These are phyloP conservation scores for Chimonanthus praecox DNA, from an alignment of 164 flowering plant species.

Conservation along the genomic window DNA sequence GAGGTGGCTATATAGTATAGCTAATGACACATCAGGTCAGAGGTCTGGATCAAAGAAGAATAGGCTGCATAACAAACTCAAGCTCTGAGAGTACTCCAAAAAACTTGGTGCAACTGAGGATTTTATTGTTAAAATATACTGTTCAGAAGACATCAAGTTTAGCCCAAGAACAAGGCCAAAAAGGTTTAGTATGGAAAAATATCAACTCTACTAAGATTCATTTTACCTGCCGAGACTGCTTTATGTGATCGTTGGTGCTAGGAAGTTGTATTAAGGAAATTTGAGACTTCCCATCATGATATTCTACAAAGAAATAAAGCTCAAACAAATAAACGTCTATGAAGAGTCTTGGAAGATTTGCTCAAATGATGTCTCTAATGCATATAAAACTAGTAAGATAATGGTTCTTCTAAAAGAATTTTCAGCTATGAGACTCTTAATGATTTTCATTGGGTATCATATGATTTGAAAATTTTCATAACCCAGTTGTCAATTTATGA, in stretches of 20 bases:
- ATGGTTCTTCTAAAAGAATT: background rate
- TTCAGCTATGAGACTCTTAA: background rate
- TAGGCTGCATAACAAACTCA: too few species aligned
- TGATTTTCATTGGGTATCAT: too few species aligned
- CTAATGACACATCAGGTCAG: too few species aligned
- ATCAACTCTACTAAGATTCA: background rate
- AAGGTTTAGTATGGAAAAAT: background rate
- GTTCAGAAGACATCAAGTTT: background rate
- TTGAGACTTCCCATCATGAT: constrained; percentile 52
- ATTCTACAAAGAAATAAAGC: constrained; percentile 32
- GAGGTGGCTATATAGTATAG: too few species aligned
- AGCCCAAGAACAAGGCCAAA: background rate
- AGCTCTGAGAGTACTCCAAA: too few species aligned
- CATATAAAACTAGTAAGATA: background rate
- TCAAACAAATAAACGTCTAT: background rate
- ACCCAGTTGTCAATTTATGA: too few species aligned
- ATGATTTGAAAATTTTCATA: too few species aligned
- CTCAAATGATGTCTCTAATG: background rate
- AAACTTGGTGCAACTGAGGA: too few species aligned
- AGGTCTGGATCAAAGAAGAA: too few species aligned
- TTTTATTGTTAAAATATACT: background rate
- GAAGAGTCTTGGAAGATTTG: background rate
- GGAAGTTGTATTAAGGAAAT: constrained; percentile 69
- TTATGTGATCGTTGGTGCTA: constrained; percentile 41
- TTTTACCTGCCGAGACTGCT: constrained; percentile 45